phyloP scores from a whole-genome alignment of 768 basidiomycete species.

The Infundibulicybe gibba region DNA sequence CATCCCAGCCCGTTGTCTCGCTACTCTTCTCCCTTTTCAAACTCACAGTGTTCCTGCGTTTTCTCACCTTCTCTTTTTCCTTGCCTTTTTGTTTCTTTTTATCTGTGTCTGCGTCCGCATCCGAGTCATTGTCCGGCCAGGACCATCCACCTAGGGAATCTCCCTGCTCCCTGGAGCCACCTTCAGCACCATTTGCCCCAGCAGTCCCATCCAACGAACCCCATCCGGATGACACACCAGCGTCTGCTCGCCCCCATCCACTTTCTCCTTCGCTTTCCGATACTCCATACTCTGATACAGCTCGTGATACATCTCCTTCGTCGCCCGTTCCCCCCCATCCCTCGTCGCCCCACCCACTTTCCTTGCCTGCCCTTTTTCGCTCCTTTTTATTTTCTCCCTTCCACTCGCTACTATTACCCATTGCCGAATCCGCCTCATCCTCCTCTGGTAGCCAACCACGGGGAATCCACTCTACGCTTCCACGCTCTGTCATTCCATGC shows the following conservation, averaged over 20 bases:
- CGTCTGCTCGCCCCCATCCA: conserved; percentile 12
- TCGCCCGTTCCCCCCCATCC: conserved; percentile 28
- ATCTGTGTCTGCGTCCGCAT: no score
- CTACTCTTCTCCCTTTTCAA: no score
- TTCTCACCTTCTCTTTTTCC: no score
- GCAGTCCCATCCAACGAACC: conserved; percentile 11
- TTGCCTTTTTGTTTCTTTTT: no score
- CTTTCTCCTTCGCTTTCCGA: conserved; percentile 15
- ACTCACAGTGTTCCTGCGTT: no score
- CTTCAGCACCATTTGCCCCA: conserved; percentile 2
- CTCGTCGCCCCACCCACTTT: conserved; percentile 19
- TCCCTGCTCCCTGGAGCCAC: conserved; percentile 1
- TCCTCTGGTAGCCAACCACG: conserved; percentile 43
- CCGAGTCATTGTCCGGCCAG: background rate
- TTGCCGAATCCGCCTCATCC: conserved; percentile 10
- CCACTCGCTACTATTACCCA: conserved; percentile 15
- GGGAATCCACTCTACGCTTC: conserved; percentile 37
- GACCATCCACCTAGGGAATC: conserved; percentile 4
- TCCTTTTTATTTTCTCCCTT: no score
- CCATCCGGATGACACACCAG: conserved; percentile 13
- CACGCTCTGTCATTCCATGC: conserved; percentile 11
- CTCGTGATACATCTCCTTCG: conserved; percentile 40
- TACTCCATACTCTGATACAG: conserved; percentile 32
- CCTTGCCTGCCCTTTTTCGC: no score
- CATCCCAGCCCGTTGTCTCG: no score